These are phyloP conservation scores for Globisporangium okanoganense DNA, from an alignment of 352 stramenopile genomes.

Conservation along the genomic window DNA sequence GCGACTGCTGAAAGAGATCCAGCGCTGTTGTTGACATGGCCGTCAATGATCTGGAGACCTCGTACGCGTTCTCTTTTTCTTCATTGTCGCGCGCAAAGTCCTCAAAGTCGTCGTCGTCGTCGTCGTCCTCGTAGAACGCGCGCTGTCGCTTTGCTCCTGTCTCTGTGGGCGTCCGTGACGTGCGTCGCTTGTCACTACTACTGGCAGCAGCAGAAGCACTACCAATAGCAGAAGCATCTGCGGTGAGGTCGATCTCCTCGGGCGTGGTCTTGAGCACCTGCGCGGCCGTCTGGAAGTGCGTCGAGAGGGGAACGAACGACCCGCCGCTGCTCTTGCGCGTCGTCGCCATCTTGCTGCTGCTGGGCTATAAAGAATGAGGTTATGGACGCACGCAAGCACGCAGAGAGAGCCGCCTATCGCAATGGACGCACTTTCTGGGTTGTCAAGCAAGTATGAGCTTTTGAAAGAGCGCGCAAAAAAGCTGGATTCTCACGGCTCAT, in stretches of 20 bases:
- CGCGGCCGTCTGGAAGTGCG: slow-evolving; percentile 47
- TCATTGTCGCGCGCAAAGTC: background rate
- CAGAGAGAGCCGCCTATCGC: background rate
- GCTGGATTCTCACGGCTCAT: too few relatives aligned
- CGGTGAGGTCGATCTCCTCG: slow-evolving; percentile 50
- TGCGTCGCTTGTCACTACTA: background rate
- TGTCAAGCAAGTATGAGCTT: too few relatives aligned
- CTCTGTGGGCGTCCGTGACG: background rate
- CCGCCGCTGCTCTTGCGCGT: slow-evolving; percentile 6
- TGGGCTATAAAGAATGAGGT: background rate
- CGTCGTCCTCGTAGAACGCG: slow-evolving; percentile 60
- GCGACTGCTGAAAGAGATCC: slow-evolving; percentile 36
- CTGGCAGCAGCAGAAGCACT: background rate
- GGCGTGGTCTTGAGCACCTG: slow-evolving; percentile 12
- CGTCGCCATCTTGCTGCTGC: slow-evolving; percentile 1
- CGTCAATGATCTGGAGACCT: background rate
- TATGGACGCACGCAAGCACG: background rate
- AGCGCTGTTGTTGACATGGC: slow-evolving; percentile 38
- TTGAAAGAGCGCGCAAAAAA: slow-evolving; percentile 4
- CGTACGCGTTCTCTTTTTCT: background rate
- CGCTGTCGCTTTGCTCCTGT: background rate
- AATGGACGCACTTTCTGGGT: background rate
- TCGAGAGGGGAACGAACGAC: slow-evolving; percentile 45
- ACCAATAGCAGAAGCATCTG: background rate
- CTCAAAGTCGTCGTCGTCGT: slow-evolving; percentile 31